These are phyloP conservation scores for Suillus alpinus DNA, from an alignment of 768 basidiomycete genomes.

Conservation along the genomic window DNA sequence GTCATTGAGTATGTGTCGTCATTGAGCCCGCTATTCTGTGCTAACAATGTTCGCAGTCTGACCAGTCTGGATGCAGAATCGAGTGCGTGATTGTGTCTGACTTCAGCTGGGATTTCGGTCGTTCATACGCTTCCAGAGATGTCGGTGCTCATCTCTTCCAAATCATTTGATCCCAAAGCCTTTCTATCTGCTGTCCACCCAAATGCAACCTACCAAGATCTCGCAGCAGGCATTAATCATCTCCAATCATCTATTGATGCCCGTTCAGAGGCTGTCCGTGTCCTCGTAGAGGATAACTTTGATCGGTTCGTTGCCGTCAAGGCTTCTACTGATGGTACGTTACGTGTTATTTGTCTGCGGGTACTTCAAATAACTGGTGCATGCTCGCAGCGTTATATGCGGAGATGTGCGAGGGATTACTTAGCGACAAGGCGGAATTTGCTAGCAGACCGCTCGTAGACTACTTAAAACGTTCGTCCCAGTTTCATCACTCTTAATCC, in stretches of 20 bases:
- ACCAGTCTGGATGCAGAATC: conserved; percentile 74
- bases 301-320: conserved; percentile 98
- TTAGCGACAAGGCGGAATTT: conserved; percentile 75
- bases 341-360: conserved; percentile 2
- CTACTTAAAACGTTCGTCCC: conserved; percentile 72
- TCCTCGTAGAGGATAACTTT: conserved; percentile 96
- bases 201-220: conserved; percentile 91
- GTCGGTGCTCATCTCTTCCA: conserved; percentile 81
- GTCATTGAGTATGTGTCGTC: conserved; percentile 50
- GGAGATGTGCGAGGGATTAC: conserved; percentile 89
- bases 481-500: not conserved
- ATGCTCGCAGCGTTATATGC: conserved; percentile 68
- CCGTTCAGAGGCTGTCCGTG: conserved; percentile 89
- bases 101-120: conserved; percentile 1
- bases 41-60: conserved; percentile 37
- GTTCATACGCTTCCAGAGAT: conserved; percentile 50
- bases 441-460: conserved; percentile 81
- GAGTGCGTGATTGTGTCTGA: conserved; percentile 47
- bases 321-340: conserved; percentile 87
- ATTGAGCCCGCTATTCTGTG: conserved; percentile 4
- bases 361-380: not conserved
- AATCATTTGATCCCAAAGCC: conserved; percentile 92
- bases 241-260: conserved; percentile 81
- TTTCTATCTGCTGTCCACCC: conserved; percentile 92
- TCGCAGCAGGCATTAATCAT: conserved; percentile 72